Evolutionary conservation across 306 rosid genomes (phyloP).

Genomic region (Prinsepia uniflora): DNA sequence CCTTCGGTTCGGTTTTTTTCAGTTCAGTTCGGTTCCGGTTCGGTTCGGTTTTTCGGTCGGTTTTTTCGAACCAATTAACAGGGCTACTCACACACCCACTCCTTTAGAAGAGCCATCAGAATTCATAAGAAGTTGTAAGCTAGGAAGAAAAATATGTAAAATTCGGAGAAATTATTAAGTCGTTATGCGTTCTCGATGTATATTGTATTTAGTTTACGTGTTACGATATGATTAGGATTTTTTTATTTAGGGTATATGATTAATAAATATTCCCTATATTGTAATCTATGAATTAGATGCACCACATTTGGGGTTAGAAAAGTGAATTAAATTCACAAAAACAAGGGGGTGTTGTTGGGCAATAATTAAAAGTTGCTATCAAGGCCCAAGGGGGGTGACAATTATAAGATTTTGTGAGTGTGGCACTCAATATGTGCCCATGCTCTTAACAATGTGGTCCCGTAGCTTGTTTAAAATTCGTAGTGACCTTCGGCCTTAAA

Average conservation of each 20-base stretch:
- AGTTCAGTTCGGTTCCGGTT: too few species aligned
- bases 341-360: not conserved
- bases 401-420: constrained; percentile 14
- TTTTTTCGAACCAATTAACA: too few species aligned
- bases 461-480: not conserved
- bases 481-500: not conserved
- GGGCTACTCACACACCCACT: not conserved
- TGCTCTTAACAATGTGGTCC: constrained; percentile 18
- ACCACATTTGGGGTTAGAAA: not conserved
- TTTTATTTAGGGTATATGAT: too few species aligned
- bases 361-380: constrained; percentile 8
- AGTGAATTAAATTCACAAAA: constrained; percentile 2
- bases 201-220: too few species aligned
- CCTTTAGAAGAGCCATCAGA: not conserved
- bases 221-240: too few species aligned
- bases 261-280: too few species aligned
- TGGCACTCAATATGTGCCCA: constrained; percentile 16
- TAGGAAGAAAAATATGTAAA: too few species aligned
- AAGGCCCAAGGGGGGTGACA: not conserved
- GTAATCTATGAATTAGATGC: too few species aligned
- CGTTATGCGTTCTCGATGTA: too few species aligned
- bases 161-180: too few species aligned
- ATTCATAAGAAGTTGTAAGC: not conserved
- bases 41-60: too few species aligned
- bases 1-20: too few species aligned